Evolutionary conservation across 2,329 filamentous ascomycete genomes (phyloP).

Genomic region (Alternaria ethzedia): DNA sequence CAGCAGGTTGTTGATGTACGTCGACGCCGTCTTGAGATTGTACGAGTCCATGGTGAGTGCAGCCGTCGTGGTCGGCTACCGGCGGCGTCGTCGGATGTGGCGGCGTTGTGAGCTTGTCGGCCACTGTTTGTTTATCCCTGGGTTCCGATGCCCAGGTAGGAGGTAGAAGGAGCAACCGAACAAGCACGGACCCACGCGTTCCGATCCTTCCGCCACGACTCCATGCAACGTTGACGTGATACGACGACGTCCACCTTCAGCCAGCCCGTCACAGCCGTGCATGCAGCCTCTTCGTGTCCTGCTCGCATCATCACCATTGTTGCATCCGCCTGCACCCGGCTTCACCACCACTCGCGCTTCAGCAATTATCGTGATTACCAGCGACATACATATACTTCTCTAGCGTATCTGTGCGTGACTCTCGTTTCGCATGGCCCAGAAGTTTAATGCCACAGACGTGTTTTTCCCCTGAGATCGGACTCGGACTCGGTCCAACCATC

Average conservation of each 20-base stretch:
- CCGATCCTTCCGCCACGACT: background rate
- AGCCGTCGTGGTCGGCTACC: slow-evolving; percentile 33
- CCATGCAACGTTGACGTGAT: background rate
- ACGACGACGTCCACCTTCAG: background rate
- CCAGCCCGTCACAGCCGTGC: background rate
- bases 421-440: background rate
- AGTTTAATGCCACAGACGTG: background rate
- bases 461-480: background rate
- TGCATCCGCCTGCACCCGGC: background rate
- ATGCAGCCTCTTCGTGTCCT: background rate
- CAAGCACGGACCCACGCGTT: slow-evolving; percentile 1
- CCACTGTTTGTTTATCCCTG: slow-evolving; percentile 23
- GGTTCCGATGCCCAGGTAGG: slow-evolving; percentile 8
- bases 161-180: slow-evolving; percentile 15
- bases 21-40: slow-evolving; percentile 66
- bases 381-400: background rate
- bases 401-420: background rate
- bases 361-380: background rate
- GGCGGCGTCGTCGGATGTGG: slow-evolving; percentile 12
- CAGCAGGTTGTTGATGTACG: slow-evolving; percentile 70
- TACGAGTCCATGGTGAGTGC: slow-evolving; percentile 50
- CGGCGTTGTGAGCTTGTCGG: slow-evolving; percentile 1
- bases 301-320: background rate
- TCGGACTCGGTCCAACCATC: background rate
- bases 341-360: background rate